Conservation (phyloP, 768 basidiomycete genomes). For the Trichaptum fuscoviolaceum region DNA sequence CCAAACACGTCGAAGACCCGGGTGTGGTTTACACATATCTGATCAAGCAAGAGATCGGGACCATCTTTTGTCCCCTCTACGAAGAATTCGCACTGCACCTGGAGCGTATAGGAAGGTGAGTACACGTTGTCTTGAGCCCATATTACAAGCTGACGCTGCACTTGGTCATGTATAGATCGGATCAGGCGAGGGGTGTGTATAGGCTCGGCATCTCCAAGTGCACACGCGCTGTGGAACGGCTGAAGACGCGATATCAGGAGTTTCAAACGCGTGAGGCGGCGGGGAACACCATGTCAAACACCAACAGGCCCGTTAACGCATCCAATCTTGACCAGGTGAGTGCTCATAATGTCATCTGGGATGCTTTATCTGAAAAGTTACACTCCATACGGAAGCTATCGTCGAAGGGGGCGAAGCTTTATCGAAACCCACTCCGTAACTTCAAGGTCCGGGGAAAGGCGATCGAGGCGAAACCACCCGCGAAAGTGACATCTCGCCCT, state of each 20-base stretch:
- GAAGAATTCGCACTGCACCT: conserved; percentile 85
- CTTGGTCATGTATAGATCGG: conserved; percentile 39
- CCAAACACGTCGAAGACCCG: conserved; percentile 69
- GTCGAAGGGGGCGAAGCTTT: neutral
- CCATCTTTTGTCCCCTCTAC: conserved; percentile 74
- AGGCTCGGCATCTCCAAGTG: conserved; percentile 74
- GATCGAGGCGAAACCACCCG: neutral
- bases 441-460: neutral
- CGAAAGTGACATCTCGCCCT: neutral
- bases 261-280: conserved; percentile 55
- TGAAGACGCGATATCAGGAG: conserved; percentile 76
- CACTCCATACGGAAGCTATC: conserved; percentile 16
- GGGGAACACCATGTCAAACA: conserved; percentile 13
- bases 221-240: conserved; percentile 76
- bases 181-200: conserved; percentile 80
- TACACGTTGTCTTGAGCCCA: conserved; percentile 14
- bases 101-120: conserved; percentile 75
- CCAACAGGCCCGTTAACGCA: neutral
- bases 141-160: neutral
- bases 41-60: conserved; percentile 68
- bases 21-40: conserved; percentile 71
- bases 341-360: conserved; percentile 12
- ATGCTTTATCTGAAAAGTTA: conserved; percentile 22
- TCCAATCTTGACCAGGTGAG: neutral
- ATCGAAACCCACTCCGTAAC: neutral